phyloP scores from a whole-genome alignment of 192 early-diverging fungal genomes.

The Coemansia sp. region DNA sequence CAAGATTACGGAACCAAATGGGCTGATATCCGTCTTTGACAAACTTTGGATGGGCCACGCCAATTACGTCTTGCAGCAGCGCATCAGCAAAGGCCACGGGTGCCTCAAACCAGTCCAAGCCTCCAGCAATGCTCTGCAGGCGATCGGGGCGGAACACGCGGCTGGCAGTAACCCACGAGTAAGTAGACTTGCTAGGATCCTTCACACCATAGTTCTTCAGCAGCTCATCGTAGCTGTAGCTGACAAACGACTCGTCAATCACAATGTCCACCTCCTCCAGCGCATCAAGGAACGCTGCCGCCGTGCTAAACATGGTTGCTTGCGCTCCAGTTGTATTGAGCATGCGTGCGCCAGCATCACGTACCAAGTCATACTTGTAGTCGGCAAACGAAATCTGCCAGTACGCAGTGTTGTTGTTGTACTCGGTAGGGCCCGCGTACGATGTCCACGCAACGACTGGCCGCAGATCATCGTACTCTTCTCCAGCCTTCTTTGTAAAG shows the following conservation, averaged over 20 bases:
- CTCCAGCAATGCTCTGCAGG: conserved; percentile 60
- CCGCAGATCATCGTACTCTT: conserved; percentile 45
- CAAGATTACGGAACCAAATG: conserved; percentile 74
- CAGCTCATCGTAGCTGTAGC: conserved; percentile 52
- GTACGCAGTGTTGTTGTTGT: conserved; percentile 69
- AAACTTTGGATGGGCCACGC: conserved; percentile 61
- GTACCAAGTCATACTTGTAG: conserved; percentile 62
- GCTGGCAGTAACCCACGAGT: conserved; percentile 65
- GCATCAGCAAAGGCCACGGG: conserved; percentile 68
- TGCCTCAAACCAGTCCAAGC: conserved; percentile 70
- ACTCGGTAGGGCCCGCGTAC: conserved; percentile 59
- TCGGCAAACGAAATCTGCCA: conserved; percentile 59
- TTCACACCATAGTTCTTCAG: conserved; percentile 60
- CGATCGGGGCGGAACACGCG: conserved; percentile 71
- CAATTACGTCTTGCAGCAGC: conserved; percentile 68
- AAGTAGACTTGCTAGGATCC: conserved; percentile 33
- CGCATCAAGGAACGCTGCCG: conserved; percentile 55
- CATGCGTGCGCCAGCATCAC: conserved; percentile 67
- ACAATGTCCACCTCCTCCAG: conserved; percentile 63
- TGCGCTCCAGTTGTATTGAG: conserved; percentile 50
- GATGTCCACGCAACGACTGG: conserved; percentile 64
- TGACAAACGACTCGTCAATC: conserved; percentile 69
- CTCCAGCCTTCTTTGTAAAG: conserved; percentile 36
- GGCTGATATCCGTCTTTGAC: conserved; percentile 54
- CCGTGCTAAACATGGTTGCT: conserved; percentile 39